Evolutionary conservation across 345 rosid species (phyloP), one percentile per base, ranked within the genome.

Genomic region (Eucalyptus sp.): DNA sequence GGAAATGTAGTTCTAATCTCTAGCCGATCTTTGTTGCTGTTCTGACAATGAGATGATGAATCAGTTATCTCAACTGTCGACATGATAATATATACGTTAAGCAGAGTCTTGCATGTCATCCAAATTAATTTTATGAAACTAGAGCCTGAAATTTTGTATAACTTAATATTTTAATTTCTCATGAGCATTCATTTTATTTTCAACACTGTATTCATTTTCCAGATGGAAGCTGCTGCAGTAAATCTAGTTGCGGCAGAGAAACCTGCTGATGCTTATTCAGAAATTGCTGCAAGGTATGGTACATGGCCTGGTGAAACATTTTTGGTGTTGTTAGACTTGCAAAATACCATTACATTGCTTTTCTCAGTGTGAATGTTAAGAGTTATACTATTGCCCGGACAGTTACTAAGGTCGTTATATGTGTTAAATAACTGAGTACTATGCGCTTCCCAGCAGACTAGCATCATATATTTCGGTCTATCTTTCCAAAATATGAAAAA

Each of bases 181-280:
- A 43, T 88, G 60, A 86, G 76, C 86, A 90, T 41, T 50, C 46
- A 7, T 86, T 66, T 88, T 62, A 88, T 89, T 86, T 91, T 85
- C 90, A 86, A 88, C 87, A 27, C 41, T 31, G 37, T 37, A 37
- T 76, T 86, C 64, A 91, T 92, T 86, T 90, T 76, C 58, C 91
- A 98, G 98, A 93, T 93, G 87, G 97, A 95, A 95, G 99, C 96
- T 88, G 97, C 96, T 58, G 98, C 99, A 88, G 99, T 97, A 92
- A 98, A 98, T 93, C 93, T 98, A 91, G 95, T 97, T 46, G 94
- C 94, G 27, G 92, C 94, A 88, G 97, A 97, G 60, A 94, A 95
- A 91, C 99, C 97, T 86, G 97, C 99, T 87, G 99, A 98, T 93
- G 97, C 97, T 90, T 98, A 98, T 91, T 92, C 98, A 60, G 99